Evolutionary conservation across 139 green algal species (phyloP), one percentile per base, ranked within the genome.

Genomic region (Monoraphidium neglectum): DNA sequence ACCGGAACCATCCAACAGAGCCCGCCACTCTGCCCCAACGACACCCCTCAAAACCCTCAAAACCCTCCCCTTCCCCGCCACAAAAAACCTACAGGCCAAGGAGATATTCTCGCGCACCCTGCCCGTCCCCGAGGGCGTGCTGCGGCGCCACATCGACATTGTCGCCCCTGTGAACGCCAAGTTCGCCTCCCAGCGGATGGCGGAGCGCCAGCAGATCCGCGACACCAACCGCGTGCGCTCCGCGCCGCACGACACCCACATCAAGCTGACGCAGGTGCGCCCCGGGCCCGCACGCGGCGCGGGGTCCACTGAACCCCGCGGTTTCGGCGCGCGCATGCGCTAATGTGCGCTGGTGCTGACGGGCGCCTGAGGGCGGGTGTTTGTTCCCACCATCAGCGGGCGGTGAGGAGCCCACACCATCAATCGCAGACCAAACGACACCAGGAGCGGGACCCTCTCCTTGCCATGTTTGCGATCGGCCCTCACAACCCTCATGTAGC

Each of bases 31-130:
- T n/a, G 2, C 23, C n/a, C 21, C 16, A 16, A 57, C n/a, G 6
- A 18, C 6, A n/a, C 33, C n/a, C 56, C 33, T n/a, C 56, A 37
- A n/a, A n/a, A n/a, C n/a, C n/a, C n/a, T n/a, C n/a, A n/a, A n/a
- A n/a, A n/a, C n/a, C n/a, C n/a, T n/a, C 56, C 16, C n/a, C 49
- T 57, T 21, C 16, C 16, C 1, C 16, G 21, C 16, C 18, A 10
- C 6, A 35, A 21, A 36, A 37, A 38, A 43, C 6, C 63, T 23
- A 1, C 66, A 80, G 54, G 75, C 75, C 54, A 74, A 75, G 54
- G 75, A 80, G 75, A 43, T 80, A 0, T 61, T 80, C 30, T 60
- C 74, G 65, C 75, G 75, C 54, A 75, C 49, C 28, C 75, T 80
- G 65, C 75, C 75, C 2, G 75, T 80, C 30, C 75, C 53, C 32